phyloP scores from a whole-genome alignment of 1,284 basidiomycete genomes.

The Agroathelia rolfsii region DNA sequence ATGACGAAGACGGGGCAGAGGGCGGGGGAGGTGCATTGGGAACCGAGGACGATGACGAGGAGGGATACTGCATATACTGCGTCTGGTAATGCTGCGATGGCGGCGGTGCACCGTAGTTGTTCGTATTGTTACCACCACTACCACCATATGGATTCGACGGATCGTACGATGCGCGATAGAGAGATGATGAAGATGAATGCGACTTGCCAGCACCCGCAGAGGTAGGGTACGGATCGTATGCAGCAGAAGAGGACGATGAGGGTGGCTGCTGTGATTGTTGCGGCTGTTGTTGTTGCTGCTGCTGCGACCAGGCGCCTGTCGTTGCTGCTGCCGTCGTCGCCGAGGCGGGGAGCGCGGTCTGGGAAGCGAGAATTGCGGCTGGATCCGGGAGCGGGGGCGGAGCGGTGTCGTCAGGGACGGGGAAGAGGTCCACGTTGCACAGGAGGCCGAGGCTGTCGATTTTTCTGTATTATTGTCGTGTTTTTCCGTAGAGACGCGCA shows the following conservation, averaged over 20 bases:
- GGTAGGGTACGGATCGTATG: constrained; percentile 7
- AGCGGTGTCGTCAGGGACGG: constrained; percentile 26
- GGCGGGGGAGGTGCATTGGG: too few relatives aligned
- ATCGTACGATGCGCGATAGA: constrained; percentile 9
- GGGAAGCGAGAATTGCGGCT: constrained; percentile 8
- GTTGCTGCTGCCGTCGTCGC: too few relatives aligned
- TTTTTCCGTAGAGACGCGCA: too few relatives aligned
- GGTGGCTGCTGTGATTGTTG: constrained; percentile 7
- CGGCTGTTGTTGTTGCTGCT: constrained; percentile 1
- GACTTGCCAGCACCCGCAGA: constrained; percentile 13
- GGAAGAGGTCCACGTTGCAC: constrained; percentile 57
- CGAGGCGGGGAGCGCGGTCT: constrained; percentile 9
- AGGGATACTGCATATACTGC: too few relatives aligned
- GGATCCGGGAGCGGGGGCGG: constrained; percentile 10
- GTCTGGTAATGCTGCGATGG: constrained; percentile 10
- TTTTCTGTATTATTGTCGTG: too few relatives aligned
- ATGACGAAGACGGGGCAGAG: too few relatives aligned
- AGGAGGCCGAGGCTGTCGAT: constrained; percentile 42
- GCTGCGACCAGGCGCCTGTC: too few relatives aligned
- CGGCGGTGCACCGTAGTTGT: constrained; percentile 13
- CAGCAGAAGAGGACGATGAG: constrained; percentile 6
- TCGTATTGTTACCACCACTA: constrained; percentile 13
- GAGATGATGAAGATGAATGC: constrained; percentile 11
- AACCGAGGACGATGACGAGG: too few relatives aligned
- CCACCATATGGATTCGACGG: constrained; percentile 15